These are phyloP conservation scores for Perkinsus marinus DNA, from an alignment of 169 alveolate species.

Conservation along the genomic window DNA sequence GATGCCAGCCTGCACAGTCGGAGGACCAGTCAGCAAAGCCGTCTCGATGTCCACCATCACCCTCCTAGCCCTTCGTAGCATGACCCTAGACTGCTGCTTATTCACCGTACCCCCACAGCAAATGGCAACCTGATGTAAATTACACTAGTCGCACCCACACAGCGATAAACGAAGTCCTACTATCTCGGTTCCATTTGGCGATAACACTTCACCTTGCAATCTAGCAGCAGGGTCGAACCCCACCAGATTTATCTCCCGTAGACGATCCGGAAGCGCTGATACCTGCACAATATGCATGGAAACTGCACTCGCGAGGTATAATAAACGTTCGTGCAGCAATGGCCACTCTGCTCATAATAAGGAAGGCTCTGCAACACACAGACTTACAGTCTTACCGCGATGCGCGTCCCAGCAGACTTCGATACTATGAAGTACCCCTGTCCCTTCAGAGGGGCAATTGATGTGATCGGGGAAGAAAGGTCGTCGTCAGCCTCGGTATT, in stretches of 20 bases:
- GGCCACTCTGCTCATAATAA: too few relatives aligned
- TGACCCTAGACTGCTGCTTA: not conserved
- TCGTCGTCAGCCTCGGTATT: not conserved
- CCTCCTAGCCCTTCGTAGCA: not conserved
- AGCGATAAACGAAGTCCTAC: not conserved
- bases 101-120: not conserved
- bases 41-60: not conserved
- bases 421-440: not conserved
- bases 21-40: not conserved
- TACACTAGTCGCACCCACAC: not conserved
- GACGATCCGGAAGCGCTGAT: not conserved
- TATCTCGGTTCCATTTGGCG: not conserved
- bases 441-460: not conserved
- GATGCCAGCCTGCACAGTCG: not conserved
- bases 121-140: not conserved
- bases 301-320: too few relatives aligned
- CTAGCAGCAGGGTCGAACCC: not conserved
- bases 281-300: too few relatives aligned
- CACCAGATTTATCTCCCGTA: not conserved
- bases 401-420: not conserved
- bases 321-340: too few relatives aligned
- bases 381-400: not conserved
- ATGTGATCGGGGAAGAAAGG: not conserved
- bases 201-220: not conserved
- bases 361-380: too few relatives aligned